Base-by-base conservation (phyloP, 345 rosid genomes). In the Gossypium australe region DNA sequence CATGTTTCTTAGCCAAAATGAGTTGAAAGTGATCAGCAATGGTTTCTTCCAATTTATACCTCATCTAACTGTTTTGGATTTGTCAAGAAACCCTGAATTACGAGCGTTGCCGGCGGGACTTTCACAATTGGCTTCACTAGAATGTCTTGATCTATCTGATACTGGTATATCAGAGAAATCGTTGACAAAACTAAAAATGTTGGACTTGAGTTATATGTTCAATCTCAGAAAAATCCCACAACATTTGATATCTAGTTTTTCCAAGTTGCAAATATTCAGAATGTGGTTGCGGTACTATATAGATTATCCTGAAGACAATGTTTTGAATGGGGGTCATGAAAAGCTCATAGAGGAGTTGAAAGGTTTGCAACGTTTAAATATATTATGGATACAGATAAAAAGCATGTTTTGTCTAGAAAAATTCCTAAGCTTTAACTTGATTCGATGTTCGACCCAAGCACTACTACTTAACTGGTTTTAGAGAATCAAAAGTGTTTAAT, bases 41-140 rank as follows among this genome's bases (percentile, higher is more conserved):
- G 51, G 57, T 0, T 81, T 84, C 73, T 84, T 81, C 45, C 62
- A 58, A 0, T 74, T 49, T 2, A n/a, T 67, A 7, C 38, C 51
- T 9, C 12, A 45, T 5, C 27, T 67, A 11, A 44, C 1, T 43
- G 70, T 66, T 66, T 22, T 66, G 34, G 2, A 44, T 14, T 43
- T 66, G 53, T 66, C 70, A 7, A 0, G 7, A 0, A 82, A 83
- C 41, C 3, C 1, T 0, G 18, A 0, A 25, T 2, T 82, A 12
- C 38, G 13, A 1, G 58, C 64, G 25, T 29, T 85, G 45, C 86
- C 85, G 0, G 60, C 24, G 14, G 80, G 63, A 22, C 64, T 82
- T 48, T 60, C 68, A 14, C 11, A 65, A 7, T 5, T 79, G 10
- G 3, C 20, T 20, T 77, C 73, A 7, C 52, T 85, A 8, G 58